Evolutionary conservation across 441 rosid genomes (phyloP), one percentile per base, ranked within the genome.

Genomic region (Macaranga tanarius): DNA sequence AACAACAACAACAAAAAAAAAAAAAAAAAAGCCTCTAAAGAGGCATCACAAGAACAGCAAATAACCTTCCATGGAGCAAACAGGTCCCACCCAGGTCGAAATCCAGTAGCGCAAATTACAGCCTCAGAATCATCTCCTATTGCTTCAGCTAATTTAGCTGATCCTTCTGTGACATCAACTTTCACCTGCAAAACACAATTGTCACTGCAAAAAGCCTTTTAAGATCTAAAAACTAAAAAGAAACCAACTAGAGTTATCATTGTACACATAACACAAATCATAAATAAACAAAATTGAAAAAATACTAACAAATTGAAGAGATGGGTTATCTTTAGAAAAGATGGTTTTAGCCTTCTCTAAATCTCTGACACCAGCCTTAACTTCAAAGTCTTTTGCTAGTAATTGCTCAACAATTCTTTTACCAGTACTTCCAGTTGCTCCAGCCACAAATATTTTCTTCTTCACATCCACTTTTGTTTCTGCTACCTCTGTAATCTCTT

Each of bases 341-440:
- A 79, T 66, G 77, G 90, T 44, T 64, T 80, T 87, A 8, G 92
- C 97, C 80, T 87, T 90, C 4, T 85, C 95, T 62, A 90, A 64
- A 73, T 92, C 93, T 28, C 93, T 89, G 69, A 90, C 97, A 45
- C 95, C 96, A 9, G 97, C 96, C 82, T 88, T 92, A 56, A 93
- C 97, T 10, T 84, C 76, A 66, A 90, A 93, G 70, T 96, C 98
- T 83, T 82, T 88, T 0, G 95, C 86, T 63, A 93, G 84, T 40
- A 93, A 81, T 86, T 88, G 97, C 56, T 89, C 89, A 7, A 93
- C 92, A 22, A 93, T 84, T 74, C 96, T 83, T 75, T 93, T 92
- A 38, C 97, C 97, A 2, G 93, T 88, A 70, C 84, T 84, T 9
- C 97, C 96, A 1, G 94, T 85, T 1, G 97, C 97, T 70, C 98